A percentile compares a stretch with the other conserved stretches of the same genome.
phyloP scores from a whole-genome alignment of 75 land plant genomes.

The Gnetum montanum region DNA sequence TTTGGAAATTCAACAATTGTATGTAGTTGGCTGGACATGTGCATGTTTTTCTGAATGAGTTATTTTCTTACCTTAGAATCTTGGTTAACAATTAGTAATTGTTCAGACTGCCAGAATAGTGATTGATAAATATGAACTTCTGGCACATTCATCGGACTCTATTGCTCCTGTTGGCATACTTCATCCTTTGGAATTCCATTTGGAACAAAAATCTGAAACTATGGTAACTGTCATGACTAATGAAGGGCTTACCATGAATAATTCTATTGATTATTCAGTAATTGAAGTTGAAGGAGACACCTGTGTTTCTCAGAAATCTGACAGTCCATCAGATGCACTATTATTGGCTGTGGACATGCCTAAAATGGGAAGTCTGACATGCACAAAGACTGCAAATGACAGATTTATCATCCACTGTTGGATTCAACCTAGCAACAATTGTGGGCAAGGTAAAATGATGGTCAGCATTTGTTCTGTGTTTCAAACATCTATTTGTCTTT shows the following conservation, averaged over 20 bases:
- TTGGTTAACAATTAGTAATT: too few relatives aligned
- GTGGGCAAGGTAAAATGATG: conserved; percentile 22
- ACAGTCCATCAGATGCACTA: background rate
- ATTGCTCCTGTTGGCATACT: conserved; percentile 91
- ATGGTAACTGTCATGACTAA: background rate
- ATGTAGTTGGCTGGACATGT: too few relatives aligned
- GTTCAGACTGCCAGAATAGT: conserved; percentile 68
- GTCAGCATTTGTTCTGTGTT: background rate
- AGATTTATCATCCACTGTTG: conserved; percentile 44
- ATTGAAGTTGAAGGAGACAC: conserved; percentile 31
- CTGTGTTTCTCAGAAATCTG: background rate
- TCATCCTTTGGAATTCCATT: conserved; percentile 76
- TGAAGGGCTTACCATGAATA: background rate
- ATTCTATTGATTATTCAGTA: conserved; percentile 1
- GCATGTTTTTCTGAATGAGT: too few relatives aligned
- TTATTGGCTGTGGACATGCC: background rate
- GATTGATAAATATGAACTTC: conserved; percentile 58
- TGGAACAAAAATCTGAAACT: conserved; percentile 35
- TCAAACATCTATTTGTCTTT: background rate
- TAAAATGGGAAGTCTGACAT: conserved; percentile 8
- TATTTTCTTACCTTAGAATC: too few relatives aligned
- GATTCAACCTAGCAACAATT: conserved; percentile 16
- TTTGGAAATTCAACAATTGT: too few relatives aligned
- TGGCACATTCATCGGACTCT: conserved; percentile 62
- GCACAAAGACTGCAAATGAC: conserved; percentile 18